Evolutionary conservation across 805 yeast genomes (phyloP).

Genomic region (Maudiozyma bulderi): DNA sequence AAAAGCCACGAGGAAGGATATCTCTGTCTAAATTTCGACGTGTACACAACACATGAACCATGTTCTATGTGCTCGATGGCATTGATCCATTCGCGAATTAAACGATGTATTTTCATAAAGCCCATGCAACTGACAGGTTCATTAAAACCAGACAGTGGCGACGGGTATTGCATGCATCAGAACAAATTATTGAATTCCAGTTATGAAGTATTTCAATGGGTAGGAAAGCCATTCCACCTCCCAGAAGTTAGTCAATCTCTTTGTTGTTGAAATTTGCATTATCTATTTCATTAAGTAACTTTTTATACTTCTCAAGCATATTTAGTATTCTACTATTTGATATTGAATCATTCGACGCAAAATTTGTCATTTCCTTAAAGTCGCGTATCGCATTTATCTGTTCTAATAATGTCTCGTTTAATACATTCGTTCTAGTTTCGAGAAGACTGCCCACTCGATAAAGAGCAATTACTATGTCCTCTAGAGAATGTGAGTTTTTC

Average conservation of each 20-base stretch:
- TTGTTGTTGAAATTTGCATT: conserved; percentile 13
- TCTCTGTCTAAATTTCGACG: conserved; percentile 65
- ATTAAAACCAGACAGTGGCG: conserved; percentile 47
- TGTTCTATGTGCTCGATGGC: conserved; percentile 98
- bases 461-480: conserved; percentile 13
- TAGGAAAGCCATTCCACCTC: conserved; percentile 31
- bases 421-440: conserved; percentile 5
- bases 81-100: conserved; percentile 77
- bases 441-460: conserved; percentile 12
- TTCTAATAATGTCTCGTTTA: conserved; percentile 6
- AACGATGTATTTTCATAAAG: conserved; percentile 52
- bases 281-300: not conserved
- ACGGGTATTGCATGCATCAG: conserved; percentile 65
- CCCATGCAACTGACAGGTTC: conserved; percentile 45
- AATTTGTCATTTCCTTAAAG: not conserved
- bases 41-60: conserved; percentile 90
- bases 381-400: conserved; percentile 3
- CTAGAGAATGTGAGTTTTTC: conserved; percentile 12
- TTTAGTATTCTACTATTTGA: not conserved
- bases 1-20: conserved; percentile 31
- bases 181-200: conserved; percentile 75
- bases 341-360: too few relatives aligned
- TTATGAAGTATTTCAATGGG: conserved; percentile 74
- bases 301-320: conserved; percentile 1
- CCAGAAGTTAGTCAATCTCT: conserved; percentile 17